Evolutionary conservation across 495 filamentous ascomycete genomes (phyloP), one percentile per base, ranked within the genome.

Genomic region (Penicillium tannophilum): DNA sequence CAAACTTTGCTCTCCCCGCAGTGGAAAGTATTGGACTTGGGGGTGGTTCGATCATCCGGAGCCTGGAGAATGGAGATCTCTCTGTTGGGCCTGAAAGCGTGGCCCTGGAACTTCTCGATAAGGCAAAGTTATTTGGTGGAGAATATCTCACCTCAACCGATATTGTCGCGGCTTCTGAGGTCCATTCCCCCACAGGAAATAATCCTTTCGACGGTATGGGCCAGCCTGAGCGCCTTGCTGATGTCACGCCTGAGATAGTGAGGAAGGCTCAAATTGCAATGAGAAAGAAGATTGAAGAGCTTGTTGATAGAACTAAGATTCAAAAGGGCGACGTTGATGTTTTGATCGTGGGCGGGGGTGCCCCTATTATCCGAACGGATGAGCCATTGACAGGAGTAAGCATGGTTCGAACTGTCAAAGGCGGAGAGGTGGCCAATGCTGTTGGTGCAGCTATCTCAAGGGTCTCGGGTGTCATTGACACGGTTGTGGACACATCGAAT

Each of bases 21-120:
- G 77, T 86, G 1, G 75, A 80, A 52, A 77, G 69, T 45, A 79
- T 84, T 42, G 83, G 80, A 7, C 66, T 85, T 1, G 82, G 83
- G 23, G 83, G 83, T 16, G 83, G 82, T 3, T 80, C 76, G 2
- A 76, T 82, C 36, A 71, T 84, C 30, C 70, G 20, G 20, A 23
- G 79, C 4, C 50, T 62, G 6, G 69, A 64, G 4, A 62, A 68
- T n/a, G 67, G 64, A 14, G 44, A 56, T 6, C 19, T 79, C 1
- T 76, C 72, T 2, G 71, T 87, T 45, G 84, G 84, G 0, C 83
- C 83, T 1, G 82, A 87, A 31, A 80, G 76, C 33, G 84, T 86
- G 3, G 84, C 79, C 16, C 77, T 82, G 43, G 79, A 77, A 55
- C 69, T 85, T 17, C 72, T 74, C 8, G 62, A 73, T 36, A 78